A percentile compares a stretch with the other conserved stretches of the same genome.
These are phyloP conservation scores for Ascobolus immersus DNA, from an alignment of 495 filamentous ascomycete species.

Conservation along the genomic window DNA sequence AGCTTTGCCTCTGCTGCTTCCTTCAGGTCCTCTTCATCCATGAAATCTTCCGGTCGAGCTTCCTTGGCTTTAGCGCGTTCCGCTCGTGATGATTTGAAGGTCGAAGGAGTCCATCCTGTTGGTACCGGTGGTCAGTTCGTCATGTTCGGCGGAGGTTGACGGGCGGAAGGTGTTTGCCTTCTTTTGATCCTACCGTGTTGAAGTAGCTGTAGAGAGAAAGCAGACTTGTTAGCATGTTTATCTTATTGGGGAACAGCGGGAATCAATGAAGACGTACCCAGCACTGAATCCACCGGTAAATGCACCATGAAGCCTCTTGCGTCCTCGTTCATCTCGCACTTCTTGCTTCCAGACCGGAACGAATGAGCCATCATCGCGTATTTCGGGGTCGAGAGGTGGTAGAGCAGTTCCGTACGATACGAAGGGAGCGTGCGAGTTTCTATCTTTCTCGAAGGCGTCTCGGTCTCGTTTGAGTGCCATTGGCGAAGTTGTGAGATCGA, in stretches of 20 bases:
- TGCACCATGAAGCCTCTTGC: constrained; percentile 80
- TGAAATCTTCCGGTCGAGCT: constrained; percentile 63
- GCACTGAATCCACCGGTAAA: constrained; percentile 95
- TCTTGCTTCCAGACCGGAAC: constrained; percentile 93
- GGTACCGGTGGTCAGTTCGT: too few relatives aligned
- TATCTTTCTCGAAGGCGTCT: too few relatives aligned
- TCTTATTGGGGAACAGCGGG: not conserved
- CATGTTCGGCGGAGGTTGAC: too few relatives aligned
- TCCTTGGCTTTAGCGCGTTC: constrained; percentile 45
- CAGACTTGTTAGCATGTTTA: not conserved
- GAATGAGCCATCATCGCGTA: constrained; percentile 80
- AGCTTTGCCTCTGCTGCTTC: constrained; percentile 54
- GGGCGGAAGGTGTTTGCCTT: too few relatives aligned
- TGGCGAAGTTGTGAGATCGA: too few relatives aligned
- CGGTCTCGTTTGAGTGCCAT: too few relatives aligned
- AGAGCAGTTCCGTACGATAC: constrained; percentile 68
- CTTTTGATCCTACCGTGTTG: constrained; percentile 92
- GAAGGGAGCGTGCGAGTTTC: too few relatives aligned
- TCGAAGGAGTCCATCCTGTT: constrained; percentile 56
- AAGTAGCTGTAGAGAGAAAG: constrained; percentile 40
- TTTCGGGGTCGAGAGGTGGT: constrained; percentile 49
- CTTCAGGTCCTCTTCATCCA: constrained; percentile 91
- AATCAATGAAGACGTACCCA: constrained; percentile 32
- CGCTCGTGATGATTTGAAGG: constrained; percentile 71
- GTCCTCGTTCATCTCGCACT: constrained; percentile 74